Evolutionary conservation across 78 protist genomes (phyloP).

Genomic region (Salpingoeca rosetta): DNA sequence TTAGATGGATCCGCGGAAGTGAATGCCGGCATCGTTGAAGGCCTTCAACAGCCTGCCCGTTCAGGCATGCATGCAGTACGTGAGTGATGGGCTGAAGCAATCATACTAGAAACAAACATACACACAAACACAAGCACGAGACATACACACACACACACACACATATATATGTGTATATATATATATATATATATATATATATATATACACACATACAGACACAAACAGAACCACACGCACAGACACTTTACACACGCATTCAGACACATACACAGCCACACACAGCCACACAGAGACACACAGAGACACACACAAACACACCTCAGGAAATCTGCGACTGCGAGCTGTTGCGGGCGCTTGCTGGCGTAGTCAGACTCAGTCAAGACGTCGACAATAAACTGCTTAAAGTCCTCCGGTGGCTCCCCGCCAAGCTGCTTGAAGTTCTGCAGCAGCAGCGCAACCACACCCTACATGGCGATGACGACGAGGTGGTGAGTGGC

Average conservation of each 20-base stretch:
- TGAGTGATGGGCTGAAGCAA: no score
- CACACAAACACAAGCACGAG: not conserved
- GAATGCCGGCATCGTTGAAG: slow-evolving; percentile 24
- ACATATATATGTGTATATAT: not conserved
- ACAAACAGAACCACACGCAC: no score
- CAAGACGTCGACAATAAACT: slow-evolving; percentile 8
- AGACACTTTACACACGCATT: not conserved
- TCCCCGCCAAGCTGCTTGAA: not conserved
- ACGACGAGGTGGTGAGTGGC: no score
- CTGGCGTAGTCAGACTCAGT: slow-evolving; percentile 39
- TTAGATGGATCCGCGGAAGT: no score
- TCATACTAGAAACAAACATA: no score
- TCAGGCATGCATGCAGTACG: no score
- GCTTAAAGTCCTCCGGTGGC: not conserved
- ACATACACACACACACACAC: not conserved
- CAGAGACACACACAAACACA: no score
- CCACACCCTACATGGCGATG: no score
- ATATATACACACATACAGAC: no score
- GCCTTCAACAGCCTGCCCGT: not conserved
- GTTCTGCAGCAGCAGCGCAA: not conserved
- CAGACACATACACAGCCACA: not conserved
- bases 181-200: no score
- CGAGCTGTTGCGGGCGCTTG: slow-evolving; percentile 67
- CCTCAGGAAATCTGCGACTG: slow-evolving; percentile 74
- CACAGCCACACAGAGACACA: not conserved